Evolutionary conservation across 2,329 filamentous ascomycete genomes (phyloP), one percentile per base, ranked within the genome.

Genomic region (Helminthosporium solani): DNA sequence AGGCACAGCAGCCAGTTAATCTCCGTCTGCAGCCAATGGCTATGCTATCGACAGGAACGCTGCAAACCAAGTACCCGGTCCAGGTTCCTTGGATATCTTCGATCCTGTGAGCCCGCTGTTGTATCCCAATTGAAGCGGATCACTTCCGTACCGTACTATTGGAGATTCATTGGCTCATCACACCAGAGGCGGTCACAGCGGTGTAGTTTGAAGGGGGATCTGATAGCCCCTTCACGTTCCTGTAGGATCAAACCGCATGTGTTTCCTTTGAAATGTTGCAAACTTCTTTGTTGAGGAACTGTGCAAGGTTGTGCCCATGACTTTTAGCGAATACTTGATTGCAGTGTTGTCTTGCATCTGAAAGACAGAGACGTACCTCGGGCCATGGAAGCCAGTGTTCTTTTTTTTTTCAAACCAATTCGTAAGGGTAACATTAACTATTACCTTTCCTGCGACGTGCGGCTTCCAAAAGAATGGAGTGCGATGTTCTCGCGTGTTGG

Each of bases 11-110:
- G 59, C 33, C n/a, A 46, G 42, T 21, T 41, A 38, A 44, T 53
- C 43, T 41, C 46, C 35, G 38, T 41, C 40, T 46, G 33, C 44
- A 41, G 39, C 60, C 57, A 57, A 58, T 53, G 15, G 42, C 46
- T 46, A 50, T 43, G 41, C 52, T 18, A 34, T 44, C 34, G 35
- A 40, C 39, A 38, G 39, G 33, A 44, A 47, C 31, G 40, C 42
- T 36, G 23, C 20, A 30, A 33, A 49, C 64, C 63, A 50, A 42
- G 34, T 56, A 61, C 64, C 64, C 34, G 63, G 63, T 64, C 56
- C 19, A 46, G 46, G 53, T 47, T 50, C 35, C 28, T 35, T 46
- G 30, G 38, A 48, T 35, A 27, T 46, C n/a, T 34, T 37, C 15
- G 35, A 42, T 40, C 42, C 35, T 34, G 50, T 46, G 50, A 49